Base-by-base conservation (phyloP, 2,329 filamentous ascomycete genomes). In the Exophiala phaeomuriformis region DNA sequence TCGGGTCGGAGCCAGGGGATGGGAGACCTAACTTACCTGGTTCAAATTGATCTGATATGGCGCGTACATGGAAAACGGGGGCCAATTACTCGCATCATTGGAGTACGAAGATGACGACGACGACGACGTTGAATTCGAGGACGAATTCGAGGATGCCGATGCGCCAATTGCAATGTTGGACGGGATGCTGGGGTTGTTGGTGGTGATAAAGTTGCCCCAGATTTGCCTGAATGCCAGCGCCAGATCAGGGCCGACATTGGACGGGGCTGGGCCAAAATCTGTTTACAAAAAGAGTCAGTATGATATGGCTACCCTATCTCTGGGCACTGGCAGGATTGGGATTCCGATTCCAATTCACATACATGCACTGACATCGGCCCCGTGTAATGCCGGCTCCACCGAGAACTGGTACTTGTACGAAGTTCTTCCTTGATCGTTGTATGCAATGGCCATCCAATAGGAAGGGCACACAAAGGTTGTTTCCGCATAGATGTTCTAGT, bases 391-490 rank as follows among this genome's bases (percentile, higher is more conserved):
- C 0, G 79, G 78, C 0, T 73, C 72, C 0, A 81, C 69, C 42
- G 70, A 72, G 62, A 80, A 82, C 43, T 75, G 66, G 61, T 81
- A 82, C 1, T 72, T 70, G 63, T 77, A 79, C 0, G 76, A 76
- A 3, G 47, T 53, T 73, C 51, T 81, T 66, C 78, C 77, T 30
- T 73, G 58, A 56, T 77, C 76, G 12, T 67, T 59, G 65, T 70
- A 78, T 2, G 75, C 78, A 8, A 69, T 70, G 57, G 74, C 72
- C 30, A 81, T 68, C 62, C 75, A 81, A 64, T 81, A 80, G 0
- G 75, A 72, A 0, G 78, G 75, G 62, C 80, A 82, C 41, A 76
- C 69, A 55, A 81, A 81, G 1, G 76, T 77, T 1, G 73, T 69
- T 64, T 83, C 79, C 40, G 74, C 77, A 57, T 76, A 77, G 45